Evolutionary conservation across 192 early-diverging fungal genomes (phyloP), one percentile per base, ranked within the genome.

Genomic region (Gaertneriomyces semiglobifer): DNA sequence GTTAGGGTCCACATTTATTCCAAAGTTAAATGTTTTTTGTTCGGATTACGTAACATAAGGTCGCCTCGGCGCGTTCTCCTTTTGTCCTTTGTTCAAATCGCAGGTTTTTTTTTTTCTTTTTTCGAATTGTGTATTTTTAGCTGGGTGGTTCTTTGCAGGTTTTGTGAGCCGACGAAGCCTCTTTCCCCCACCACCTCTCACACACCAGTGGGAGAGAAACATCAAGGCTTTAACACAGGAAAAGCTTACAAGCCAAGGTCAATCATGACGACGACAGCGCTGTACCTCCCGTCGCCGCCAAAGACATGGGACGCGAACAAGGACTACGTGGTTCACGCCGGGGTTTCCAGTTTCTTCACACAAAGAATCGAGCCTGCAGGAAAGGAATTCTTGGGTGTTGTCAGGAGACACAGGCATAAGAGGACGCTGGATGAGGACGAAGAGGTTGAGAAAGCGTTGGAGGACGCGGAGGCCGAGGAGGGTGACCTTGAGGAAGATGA

Each of bases 401-500:
- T 69, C 12, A 58, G 83, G n/a, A 63, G 83, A n/a, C 66, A 68
- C 71, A 43, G 67, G 12, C 62, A 65, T 64, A 80, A 82, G 53
- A 57, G 83, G 12, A 68, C 83, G 11, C 71, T 84, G 12, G 73
- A 65, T 44, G 80, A 84, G 52, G 83, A 84, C 55, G 59, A 63
- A 42, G 54, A 69, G 33, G 56, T 84, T 38, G 71, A 77, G 69
- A 65, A 76, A 67, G 83, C 74, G 54, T 73, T 72, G 53, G 75
- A 58, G 47, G 78, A 74, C 58, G 77, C 77, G 51, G 79, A 84
- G 52, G 86, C 78, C 47, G 90, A 86, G 48, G 84, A 89, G 43
- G 66, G 68, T 43, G 64, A 72, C 11, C 51, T 79, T 14, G 89
- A 88, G 16, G 94, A 94, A 42, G 82, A 87, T 53, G 94, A 95